These are phyloP conservation scores for Papiliotrema laurentii DNA, from an alignment of 1,284 basidiomycete genomes.

Conservation along the genomic window DNA sequence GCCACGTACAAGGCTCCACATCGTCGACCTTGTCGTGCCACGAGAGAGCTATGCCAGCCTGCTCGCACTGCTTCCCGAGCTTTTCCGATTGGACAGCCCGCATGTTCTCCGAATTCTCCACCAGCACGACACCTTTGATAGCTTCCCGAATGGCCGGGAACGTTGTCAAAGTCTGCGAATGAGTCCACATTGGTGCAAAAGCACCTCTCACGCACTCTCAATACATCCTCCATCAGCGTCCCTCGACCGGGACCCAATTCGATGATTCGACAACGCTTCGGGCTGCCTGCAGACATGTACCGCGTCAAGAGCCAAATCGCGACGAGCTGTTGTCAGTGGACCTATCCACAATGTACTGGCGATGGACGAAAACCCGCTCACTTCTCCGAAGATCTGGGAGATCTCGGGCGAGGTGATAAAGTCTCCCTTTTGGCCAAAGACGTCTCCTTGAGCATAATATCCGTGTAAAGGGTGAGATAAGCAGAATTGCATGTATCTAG, in stretches of 20 bases:
- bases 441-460: constrained; percentile 75
- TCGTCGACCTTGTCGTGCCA: constrained; percentile 77
- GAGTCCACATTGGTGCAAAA: not conserved
- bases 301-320: constrained; percentile 80
- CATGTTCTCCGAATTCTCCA: constrained; percentile 73
- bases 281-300: constrained; percentile 61
- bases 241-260: constrained; percentile 94
- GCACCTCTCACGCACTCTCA: constrained; percentile 67
- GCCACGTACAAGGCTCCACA: constrained; percentile 53
- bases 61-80: constrained; percentile 45
- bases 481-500: constrained; percentile 84
- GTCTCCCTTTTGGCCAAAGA: constrained; percentile 85
- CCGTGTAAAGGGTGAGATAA: constrained; percentile 80
- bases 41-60: constrained; percentile 48
- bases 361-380: constrained; percentile 43
- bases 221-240: constrained; percentile 85
- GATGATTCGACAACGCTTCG: constrained; percentile 63
- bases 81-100: constrained; percentile 61
- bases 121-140: constrained; percentile 63
- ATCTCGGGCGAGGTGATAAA: constrained; percentile 98
- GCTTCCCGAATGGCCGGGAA: constrained; percentile 56
- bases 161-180: constrained; percentile 34
- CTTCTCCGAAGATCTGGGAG: constrained; percentile 94
- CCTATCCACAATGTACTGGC: not conserved
- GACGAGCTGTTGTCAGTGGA: constrained; percentile 55